These are phyloP conservation scores for Cyberlindnera mrakii DNA, from an alignment of 805 yeast genomes.

Conservation along the genomic window DNA sequence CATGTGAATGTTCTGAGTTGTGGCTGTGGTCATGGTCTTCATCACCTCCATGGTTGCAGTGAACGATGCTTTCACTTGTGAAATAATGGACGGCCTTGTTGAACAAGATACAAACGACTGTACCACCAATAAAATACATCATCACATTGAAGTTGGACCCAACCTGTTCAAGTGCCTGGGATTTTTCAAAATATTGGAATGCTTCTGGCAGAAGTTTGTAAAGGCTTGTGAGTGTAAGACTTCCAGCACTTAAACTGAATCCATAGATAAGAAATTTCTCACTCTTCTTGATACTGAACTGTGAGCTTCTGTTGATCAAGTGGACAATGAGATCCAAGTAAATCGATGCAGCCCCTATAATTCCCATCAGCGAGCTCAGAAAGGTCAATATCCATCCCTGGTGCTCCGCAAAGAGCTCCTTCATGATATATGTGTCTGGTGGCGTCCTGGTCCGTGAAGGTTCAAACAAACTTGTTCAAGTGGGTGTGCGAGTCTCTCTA, in stretches of 20 bases:
- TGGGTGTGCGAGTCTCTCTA: neutral
- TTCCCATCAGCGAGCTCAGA: conserved; percentile 64
- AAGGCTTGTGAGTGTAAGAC: conserved; percentile 72
- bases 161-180: conserved; percentile 17
- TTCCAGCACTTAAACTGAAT: conserved; percentile 75
- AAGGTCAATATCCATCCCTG: conserved; percentile 63
- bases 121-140: conserved; percentile 51
- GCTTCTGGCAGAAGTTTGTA: conserved; percentile 74
- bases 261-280: conserved; percentile 66
- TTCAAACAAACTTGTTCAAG: neutral
- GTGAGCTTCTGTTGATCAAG: conserved; percentile 36
- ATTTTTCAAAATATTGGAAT: conserved; percentile 33
- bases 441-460: neutral
- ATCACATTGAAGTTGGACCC: conserved; percentile 34
- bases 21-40: conserved; percentile 15
- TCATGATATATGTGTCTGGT: neutral
- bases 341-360: conserved; percentile 65
- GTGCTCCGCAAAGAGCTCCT: conserved; percentile 5
- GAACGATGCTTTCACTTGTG: conserved; percentile 79
- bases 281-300: conserved; percentile 51
- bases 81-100: conserved; percentile 64
- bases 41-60: conserved; percentile 65
- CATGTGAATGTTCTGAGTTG: conserved; percentile 1
- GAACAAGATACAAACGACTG: conserved; percentile 48
- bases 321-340: conserved; percentile 51